Percentiles rank a stretch among this genome's conserved stretches.
These are phyloP conservation scores for Ascoidea rubescens DNA, from an alignment of 805 yeast genomes.

Conservation along the genomic window DNA sequence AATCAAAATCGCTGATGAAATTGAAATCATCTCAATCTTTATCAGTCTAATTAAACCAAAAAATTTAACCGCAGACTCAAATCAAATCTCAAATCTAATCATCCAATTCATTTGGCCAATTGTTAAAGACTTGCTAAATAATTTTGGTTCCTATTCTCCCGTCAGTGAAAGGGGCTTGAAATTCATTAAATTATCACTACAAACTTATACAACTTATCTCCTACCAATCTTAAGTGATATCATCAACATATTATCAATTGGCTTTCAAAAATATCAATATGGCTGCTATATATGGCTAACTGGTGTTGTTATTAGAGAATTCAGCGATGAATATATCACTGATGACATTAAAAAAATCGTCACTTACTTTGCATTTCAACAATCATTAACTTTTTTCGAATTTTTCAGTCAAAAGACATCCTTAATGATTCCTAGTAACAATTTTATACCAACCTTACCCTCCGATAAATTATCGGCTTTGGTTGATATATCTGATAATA, in stretches of 20 bases:
- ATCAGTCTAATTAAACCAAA: constrained; percentile 39
- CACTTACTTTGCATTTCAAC: constrained; percentile 63
- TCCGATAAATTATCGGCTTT: constrained; percentile 8
- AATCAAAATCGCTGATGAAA: constrained; percentile 49
- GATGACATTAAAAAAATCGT: constrained; percentile 41
- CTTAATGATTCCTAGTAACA: constrained; percentile 8
- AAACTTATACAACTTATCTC: constrained; percentile 43
- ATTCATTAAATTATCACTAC: constrained; percentile 49
- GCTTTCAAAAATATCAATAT: constrained; percentile 51
- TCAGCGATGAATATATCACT: constrained; percentile 36
- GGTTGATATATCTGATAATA: constrained; percentile 38
- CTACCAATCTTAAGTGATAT: constrained; percentile 47
- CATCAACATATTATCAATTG: constrained; percentile 52
- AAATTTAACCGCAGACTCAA: constrained; percentile 15
- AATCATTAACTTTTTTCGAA: constrained; percentile 42
- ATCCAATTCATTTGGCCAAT: constrained; percentile 47
- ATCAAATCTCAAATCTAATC: constrained; percentile 40
- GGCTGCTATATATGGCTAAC: constrained; percentile 90
- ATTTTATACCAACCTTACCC: constrained; percentile 2
- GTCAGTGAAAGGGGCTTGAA: constrained; percentile 69
- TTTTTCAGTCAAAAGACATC: constrained; percentile 18
- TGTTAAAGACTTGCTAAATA: constrained; percentile 30
- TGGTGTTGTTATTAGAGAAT: constrained; percentile 68
- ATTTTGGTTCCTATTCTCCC: constrained; percentile 42
- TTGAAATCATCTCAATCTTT: constrained; percentile 55